phyloP scores from a whole-genome alignment of 139 green algal species.

The Volvox africanus region DNA sequence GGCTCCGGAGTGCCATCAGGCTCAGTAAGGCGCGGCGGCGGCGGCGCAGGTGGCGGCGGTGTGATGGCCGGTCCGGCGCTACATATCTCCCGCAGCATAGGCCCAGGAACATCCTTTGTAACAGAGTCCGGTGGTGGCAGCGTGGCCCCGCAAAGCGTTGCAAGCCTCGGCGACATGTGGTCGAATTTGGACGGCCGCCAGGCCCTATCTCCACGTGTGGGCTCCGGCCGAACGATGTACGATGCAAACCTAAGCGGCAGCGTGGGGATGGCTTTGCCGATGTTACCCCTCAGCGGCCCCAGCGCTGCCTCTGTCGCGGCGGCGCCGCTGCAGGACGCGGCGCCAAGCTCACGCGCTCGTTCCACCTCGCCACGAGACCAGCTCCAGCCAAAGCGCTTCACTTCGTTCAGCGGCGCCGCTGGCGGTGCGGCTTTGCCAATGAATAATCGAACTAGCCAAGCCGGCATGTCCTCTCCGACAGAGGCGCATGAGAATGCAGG shows the following conservation, averaged over 20 bases:
- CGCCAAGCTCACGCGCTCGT: not conserved
- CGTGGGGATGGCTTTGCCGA: not conserved
- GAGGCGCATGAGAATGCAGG: too few relatives aligned
- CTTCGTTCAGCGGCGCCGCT: not conserved
- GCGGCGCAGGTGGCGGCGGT: not conserved
- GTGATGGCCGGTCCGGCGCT: not conserved
- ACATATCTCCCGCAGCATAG: not conserved
- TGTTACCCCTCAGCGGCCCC: not conserved
- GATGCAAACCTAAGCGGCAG: not conserved
- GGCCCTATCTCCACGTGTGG: too few relatives aligned
- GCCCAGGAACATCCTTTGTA: not conserved
- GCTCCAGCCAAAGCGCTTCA: too few relatives aligned
- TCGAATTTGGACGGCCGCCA: too few relatives aligned
- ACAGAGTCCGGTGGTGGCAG: not conserved
- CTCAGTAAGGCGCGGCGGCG: not conserved
- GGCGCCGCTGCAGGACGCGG: not conserved
- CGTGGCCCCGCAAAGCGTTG: not conserved
- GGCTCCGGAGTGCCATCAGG: not conserved
- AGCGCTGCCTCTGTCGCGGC: not conserved
- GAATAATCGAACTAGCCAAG: too few relatives aligned
- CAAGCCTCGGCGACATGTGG: too few relatives aligned
- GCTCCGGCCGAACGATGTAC: too few relatives aligned
- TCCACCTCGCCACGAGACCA: not conserved
- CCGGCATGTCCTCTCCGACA: too few relatives aligned
- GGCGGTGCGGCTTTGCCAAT: not conserved